Percentiles rank a stretch among this genome's conserved stretches.
phyloP scores from a whole-genome alignment of 2,329 filamentous ascomycete species.

The Amphichorda felina region DNA sequence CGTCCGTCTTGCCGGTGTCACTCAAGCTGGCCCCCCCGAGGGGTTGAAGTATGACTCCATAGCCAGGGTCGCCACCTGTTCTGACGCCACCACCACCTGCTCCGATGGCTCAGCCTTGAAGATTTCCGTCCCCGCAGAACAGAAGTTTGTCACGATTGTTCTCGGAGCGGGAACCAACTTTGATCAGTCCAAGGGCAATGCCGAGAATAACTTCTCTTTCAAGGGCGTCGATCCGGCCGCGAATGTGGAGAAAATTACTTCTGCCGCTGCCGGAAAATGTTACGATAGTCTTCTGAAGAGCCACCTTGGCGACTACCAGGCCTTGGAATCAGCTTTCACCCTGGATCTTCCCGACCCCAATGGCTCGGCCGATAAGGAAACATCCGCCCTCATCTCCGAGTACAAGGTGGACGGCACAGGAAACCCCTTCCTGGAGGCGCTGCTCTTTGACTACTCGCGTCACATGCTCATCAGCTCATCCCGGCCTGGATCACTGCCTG shows the following conservation, averaged over 20 bases:
- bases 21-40: conserved; percentile 23
- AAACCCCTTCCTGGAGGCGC: conserved; percentile 38
- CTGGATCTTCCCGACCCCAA: conserved; percentile 31
- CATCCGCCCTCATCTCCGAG: conserved; percentile 22
- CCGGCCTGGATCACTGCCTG: conserved; percentile 35
- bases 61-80: conserved; percentile 12
- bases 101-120: conserved; percentile 11
- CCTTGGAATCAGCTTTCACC: conserved; percentile 24
- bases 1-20: conserved; percentile 20
- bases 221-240: conserved; percentile 30
- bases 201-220: conserved; percentile 30
- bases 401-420: conserved; percentile 18
- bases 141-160: conserved; percentile 22
- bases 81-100: conserved; percentile 3
- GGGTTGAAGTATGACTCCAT: conserved; percentile 31
- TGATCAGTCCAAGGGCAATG: conserved; percentile 34
- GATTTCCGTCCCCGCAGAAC: conserved; percentile 11
- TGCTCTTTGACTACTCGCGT: conserved; percentile 40
- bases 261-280: conserved; percentile 18
- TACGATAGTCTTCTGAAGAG: conserved; percentile 15
- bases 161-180: conserved; percentile 35
- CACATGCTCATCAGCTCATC: conserved; percentile 44
- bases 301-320: conserved; percentile 28
- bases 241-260: conserved; percentile 20
- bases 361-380: conserved; percentile 25